Percentiles rank a stretch among this genome's conserved stretches.
Conservation (phyloP, 139 green algal genomes). For the Chlorella ohadii region DNA sequence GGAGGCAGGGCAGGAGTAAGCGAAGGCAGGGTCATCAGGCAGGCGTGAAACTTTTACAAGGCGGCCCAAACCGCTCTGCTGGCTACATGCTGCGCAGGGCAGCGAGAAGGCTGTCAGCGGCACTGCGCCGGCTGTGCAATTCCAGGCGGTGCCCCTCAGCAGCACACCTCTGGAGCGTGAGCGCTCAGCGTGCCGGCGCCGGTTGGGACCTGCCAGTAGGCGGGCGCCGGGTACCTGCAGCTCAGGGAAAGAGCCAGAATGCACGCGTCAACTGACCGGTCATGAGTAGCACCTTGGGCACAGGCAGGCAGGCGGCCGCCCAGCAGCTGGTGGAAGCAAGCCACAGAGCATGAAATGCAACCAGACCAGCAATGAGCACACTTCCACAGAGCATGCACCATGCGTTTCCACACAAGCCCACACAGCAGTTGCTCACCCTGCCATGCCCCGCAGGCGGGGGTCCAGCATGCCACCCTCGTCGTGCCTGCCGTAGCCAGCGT, state of each 20-base stretch:
- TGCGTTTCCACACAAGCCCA: background rate
- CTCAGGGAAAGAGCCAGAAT: too few species aligned
- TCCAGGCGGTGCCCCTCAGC: background rate
- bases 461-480: background rate
- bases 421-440: background rate
- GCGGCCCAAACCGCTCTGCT: too few species aligned
- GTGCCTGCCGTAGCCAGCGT: background rate
- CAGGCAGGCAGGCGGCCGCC: too few species aligned
- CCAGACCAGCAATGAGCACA: too few species aligned
- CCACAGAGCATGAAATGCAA: too few species aligned
- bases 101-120: too few species aligned
- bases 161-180: slow-evolving; percentile 14
- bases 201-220: background rate
- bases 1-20: background rate
- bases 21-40: background rate
- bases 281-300: background rate
- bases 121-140: background rate
- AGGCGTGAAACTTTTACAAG: too few species aligned
- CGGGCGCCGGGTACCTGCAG: background rate
- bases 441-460: background rate
- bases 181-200: slow-evolving; percentile 5
- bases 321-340: too few species aligned
- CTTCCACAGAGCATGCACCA: too few species aligned
- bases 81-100: too few species aligned
- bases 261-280: too few species aligned